Evolutionary conservation across 768 basidiomycete species (phyloP), one percentile per base, ranked within the genome.

Genomic region (Leucosporidium yakuticum): DNA sequence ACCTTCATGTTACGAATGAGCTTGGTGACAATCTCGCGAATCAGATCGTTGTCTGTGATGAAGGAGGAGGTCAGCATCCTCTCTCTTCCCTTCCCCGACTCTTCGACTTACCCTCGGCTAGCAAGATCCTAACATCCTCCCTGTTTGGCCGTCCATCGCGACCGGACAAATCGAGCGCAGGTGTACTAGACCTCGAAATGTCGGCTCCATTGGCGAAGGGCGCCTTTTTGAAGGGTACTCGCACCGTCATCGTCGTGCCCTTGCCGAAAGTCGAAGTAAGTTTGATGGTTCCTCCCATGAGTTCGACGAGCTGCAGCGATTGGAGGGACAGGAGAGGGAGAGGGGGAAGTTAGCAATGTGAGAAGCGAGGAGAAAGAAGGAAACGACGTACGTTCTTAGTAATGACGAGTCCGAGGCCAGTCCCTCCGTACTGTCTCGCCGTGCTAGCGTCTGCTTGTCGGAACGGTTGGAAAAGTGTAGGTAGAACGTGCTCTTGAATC

Each of bases 381-480:
- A 17, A 23, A 1, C 5, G 55, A 55, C 67, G 49, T 21, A 73
- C 71, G 29, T 59, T 65, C 39, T 70, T 70, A 0, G 66, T n/a
- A 48, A 70, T 74, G 27, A 50, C 59, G 4, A 74, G 49, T 4
- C 73, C 73, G 2, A 74, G 61, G 2, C 73, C 73, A 0, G 67
- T 71, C 3, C 73, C 73, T 21, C 73, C 73, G 34, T 57, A 68
- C 48, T 67, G 25, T 4, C 69, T 15, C 2, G 67, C 64, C 1
- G 69, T 74, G 8, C 62, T 51, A 7, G 67, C 17, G 64, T 70
- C 51, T 2, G 65, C 73, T 51, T 71, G 70, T 14, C 60, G 64
- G 66, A 71, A 75, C 6, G 74, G 67, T 27, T 64, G 47, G 60
- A 75, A 75, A 7, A 75, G 70, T 4, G 61, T 64, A 6, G 74